Base-by-base conservation (phyloP, 345 rosid genomes). In the Arabis alpina region DNA sequence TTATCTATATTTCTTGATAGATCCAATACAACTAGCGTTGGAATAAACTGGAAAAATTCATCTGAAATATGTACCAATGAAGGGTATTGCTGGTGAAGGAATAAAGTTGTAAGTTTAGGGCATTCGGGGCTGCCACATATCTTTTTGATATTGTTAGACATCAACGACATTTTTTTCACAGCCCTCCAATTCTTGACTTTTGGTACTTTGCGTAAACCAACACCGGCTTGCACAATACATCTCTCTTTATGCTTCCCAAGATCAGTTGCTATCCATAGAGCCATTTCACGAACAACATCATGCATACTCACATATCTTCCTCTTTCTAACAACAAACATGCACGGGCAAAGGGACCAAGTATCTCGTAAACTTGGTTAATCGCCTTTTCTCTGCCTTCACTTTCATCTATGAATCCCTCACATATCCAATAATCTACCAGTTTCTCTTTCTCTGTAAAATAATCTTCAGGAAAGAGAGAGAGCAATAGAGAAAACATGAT, bases 201-300 rank as follows among this genome's bases (percentile, higher is more conserved):
- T 9, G 85, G 83, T 30, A 66, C 13, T 14, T 45, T 3, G 0
- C 4, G 9, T 64, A 63, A 24, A 1, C 64, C 64, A 14, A 36
- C 41, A 12, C 64, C 27, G 2, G 64, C 71, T 54, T 39, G 41
- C 30, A 72, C 70, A 10, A 62, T 19, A 3, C 7, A 54, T 14
- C 0, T 23, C 25, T 72, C 76, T 62, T 63, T 62, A 10, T 54
- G 9, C 7, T 72, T 2, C 8, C 65, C 76, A 1, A 63, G 55
- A 54, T 37, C 23, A 8, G 70, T 64, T 11, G 71, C 42, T 25
- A 80, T 79, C 81, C 83, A 75, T 13, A 82, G 37, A 3, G 86
- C 86, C 63, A 82, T 72, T 15, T 84, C 86, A n/a, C 80, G 52
- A 6, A 81, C 72, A 14, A 82, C 66, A 14, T 67, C 77, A 52